Base-by-base conservation (phyloP, 306 rosid genomes). In the Begonia masoniana region DNA sequence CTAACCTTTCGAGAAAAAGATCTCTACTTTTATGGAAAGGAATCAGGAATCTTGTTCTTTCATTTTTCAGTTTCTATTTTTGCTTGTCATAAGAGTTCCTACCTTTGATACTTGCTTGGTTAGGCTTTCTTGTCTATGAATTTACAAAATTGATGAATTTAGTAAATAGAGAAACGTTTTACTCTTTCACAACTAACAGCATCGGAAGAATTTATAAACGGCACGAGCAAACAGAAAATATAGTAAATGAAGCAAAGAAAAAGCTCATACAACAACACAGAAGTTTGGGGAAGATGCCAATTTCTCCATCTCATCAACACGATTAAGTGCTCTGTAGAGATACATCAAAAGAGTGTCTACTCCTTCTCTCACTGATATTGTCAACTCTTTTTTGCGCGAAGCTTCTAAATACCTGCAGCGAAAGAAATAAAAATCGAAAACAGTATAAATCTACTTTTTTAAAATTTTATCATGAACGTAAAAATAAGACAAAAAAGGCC, bases 331-430 rank as follows among this genome's bases (percentile, higher is more conserved):
- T 75, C 97, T 82, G 62, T 83, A 91, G 57, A 91, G 87, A 74
- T 81, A 83, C 94, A 91, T 78, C 64, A 91, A 71, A 36, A 85
- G 74, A 16, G 96, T 91, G 70, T 91, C 97, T 67, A 85, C 88
- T 64, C 97, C 97, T 71, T 91, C 94, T 66, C 70, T 83, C 63
- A 85, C 92, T 3, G 84, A 60, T 62, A 71, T 62, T 9, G 43
- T 55, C 64, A 82, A 61, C 57, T 80, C 63, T 62, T 83, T 85
- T 42, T 68, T 82, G 26, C 82, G 85, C 60, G 84, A 78, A 49
- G 77, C 85, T 74, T 85, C 94, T 76, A 91, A 77, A 62, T 91
- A 91, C 81, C 97, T 91, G 68, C 42, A 61, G 47, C 57, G 69
- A 73, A 57, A 45, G 49, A 45, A 45, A 10, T 12, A n/a, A 45